Evolutionary conservation across 495 filamentous ascomycete species (phyloP), one percentile per base, ranked within the genome.

Genomic region (Aspergillus carlsbadensis): DNA sequence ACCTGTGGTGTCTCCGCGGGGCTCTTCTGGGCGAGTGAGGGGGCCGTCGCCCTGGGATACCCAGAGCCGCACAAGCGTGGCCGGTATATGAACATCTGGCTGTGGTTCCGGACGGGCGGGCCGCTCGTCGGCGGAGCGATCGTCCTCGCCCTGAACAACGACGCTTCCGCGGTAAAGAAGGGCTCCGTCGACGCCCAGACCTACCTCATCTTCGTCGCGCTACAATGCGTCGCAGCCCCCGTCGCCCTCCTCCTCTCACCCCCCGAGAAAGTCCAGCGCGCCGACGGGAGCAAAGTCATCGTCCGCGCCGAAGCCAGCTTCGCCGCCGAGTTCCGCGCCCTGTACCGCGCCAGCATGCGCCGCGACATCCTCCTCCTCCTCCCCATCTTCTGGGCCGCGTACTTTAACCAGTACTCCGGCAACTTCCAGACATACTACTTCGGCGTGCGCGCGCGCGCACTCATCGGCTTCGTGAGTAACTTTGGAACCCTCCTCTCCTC

Each of bases 341-440:
- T 41, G 39, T 41, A 41, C 15, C n/a, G 20, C 13, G 39, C 11
- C 2, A 41, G 39, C 15, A 41, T 41, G 39, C 39, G 39, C 13
- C 39, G 39, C 14, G 39, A 41, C 7, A 41, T 73, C 33, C 34
- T 72, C 8, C 34, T 74, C 17, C 51, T 74, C 0, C 24, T 74
- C 14, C 71, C 71, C 5, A 54, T 73, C 0, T 74, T 74, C 58
- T 74, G 71, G 71, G 71, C 71, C 1, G 64, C 65, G 0, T 74
- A 74, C 47, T 74, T 74, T 54, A 74, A 74, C 35, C 65, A 71
- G 43, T 74, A 74, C 29, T 59, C 15, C 10, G 60, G 65, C 54
- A 74, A 74, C 22, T 74, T 73, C 42, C 55, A 71, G 40, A 63
- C 64, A 0, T 74, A 74, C 36, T 74, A 74, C 39, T 74, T 74